Conservation (phyloP, 805 yeast species). For the Cyberlindnera maritima region DNA sequence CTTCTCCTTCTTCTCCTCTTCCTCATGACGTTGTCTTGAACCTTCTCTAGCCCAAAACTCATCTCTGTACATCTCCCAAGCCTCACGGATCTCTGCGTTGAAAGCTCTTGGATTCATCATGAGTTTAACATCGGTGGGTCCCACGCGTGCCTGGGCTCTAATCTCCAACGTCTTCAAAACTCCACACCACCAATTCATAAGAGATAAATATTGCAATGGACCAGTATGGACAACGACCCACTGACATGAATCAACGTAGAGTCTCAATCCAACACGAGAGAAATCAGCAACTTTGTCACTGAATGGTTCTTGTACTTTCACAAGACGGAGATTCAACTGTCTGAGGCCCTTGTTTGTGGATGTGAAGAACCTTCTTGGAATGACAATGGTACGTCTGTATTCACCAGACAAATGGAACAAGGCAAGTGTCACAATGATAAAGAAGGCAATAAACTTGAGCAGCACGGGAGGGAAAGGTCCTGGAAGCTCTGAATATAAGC, state of each 20-base stretch:
- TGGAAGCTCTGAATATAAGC: slow-evolving; percentile 36
- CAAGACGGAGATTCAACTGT: slow-evolving; percentile 75
- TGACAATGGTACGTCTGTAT: slow-evolving; percentile 77
- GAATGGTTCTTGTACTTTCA: slow-evolving; percentile 49
- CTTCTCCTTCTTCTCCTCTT: slow-evolving; percentile 5
- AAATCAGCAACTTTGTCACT: slow-evolving; percentile 36
- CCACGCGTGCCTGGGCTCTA: slow-evolving; percentile 59
- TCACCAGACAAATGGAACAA: slow-evolving; percentile 88
- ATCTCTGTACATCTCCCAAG: slow-evolving; percentile 91
- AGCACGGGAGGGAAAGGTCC: slow-evolving; percentile 34
- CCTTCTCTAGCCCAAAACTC: slow-evolving; percentile 93
- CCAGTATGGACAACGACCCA: slow-evolving; percentile 8
- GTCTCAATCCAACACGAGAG: slow-evolving; percentile 29
- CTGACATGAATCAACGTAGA: slow-evolving; percentile 19
- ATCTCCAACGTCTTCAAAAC: slow-evolving; percentile 26
- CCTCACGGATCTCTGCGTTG: slow-evolving; percentile 79
- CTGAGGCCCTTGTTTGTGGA: slow-evolving; percentile 89
- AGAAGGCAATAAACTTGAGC: slow-evolving; percentile 55
- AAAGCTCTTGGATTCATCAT: slow-evolving; percentile 81
- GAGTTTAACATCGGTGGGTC: slow-evolving; percentile 75
- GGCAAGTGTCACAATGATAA: slow-evolving; percentile 62
- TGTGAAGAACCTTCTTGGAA: slow-evolving; percentile 74
- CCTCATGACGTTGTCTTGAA: slow-evolving; percentile 47
- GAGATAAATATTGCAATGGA: slow-evolving; percentile 10
- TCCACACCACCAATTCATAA: slow-evolving; percentile 12